A percentile compares a stretch with the other conserved stretches of the same genome.
These are phyloP conservation scores for Dillenia turbinata DNA, from an alignment of 164 flowering plant species.

Conservation along the genomic window DNA sequence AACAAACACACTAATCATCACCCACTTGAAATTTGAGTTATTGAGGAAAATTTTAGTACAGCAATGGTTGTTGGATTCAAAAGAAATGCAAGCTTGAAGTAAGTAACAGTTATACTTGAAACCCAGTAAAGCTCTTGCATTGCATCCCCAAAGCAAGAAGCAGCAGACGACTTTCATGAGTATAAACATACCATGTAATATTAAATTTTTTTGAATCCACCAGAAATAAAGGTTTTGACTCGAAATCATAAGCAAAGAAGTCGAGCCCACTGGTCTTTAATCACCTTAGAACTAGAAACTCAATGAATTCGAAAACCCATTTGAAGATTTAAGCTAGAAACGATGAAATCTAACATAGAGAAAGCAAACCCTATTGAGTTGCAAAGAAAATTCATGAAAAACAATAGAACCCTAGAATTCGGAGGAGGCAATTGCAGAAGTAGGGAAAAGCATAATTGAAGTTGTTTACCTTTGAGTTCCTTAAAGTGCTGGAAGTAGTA, in stretches of 20 bases:
- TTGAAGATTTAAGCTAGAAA: background rate
- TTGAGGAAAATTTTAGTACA: too few relatives aligned
- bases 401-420: too few relatives aligned
- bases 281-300: too few relatives aligned
- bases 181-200: conserved; percentile 89
- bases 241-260: conserved; percentile 52
- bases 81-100: background rate
- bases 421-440: too few relatives aligned
- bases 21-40: too few relatives aligned
- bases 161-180: conserved; percentile 95
- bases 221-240: conserved; percentile 49
- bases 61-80: too few relatives aligned
- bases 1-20: too few relatives aligned
- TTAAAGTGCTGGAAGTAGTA: conserved; percentile 50
- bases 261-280: conserved; percentile 87
- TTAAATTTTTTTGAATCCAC: conserved; percentile 72
- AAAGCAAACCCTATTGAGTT: too few relatives aligned
- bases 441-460: too few relatives aligned
- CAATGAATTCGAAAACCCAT: conserved; percentile 1
- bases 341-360: too few relatives aligned
- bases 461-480: conserved; percentile 61
- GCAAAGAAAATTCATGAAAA: too few relatives aligned
- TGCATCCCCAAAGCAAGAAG: conserved; percentile 98
- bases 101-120: conserved; percentile 63
- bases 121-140: conserved; percentile 76